Conservation (phyloP, 2,329 filamentous ascomycete species). For the Exophiala aquamarina region DNA sequence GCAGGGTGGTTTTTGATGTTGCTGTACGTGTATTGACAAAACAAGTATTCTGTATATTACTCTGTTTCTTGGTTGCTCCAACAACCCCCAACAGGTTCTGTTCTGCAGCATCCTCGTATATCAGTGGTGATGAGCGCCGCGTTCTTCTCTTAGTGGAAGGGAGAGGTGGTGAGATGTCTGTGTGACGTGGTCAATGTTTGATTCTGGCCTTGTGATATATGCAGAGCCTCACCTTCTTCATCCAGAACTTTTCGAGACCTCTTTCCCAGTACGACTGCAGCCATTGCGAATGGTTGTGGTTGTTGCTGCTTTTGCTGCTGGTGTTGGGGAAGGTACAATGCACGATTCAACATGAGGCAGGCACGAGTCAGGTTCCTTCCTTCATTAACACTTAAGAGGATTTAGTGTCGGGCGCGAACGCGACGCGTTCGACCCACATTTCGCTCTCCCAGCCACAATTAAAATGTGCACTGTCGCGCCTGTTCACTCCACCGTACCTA, state of each 20-base stretch:
- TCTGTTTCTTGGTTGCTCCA: constrained; percentile 1
- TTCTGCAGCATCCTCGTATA: constrained; percentile 35
- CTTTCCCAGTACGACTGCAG: constrained; percentile 42
- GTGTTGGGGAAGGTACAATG: constrained; percentile 17
- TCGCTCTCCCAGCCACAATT: constrained; percentile 5
- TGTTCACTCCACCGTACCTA: constrained; percentile 11
- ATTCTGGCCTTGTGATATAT: constrained; percentile 8
- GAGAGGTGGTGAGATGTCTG: constrained; percentile 21
- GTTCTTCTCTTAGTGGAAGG: constrained; percentile 47
- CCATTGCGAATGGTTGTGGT: constrained; percentile 31
- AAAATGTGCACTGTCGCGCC: no score
- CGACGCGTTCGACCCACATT: constrained; percentile 5
- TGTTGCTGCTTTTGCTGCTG: constrained; percentile 38
- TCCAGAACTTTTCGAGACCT: constrained; percentile 40
- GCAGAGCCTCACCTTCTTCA: constrained; percentile 36
- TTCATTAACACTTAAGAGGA: neutral
- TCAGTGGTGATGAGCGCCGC: constrained; percentile 41
- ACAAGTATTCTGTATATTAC: constrained; percentile 29
- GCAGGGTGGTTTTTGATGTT: constrained; percentile 48
- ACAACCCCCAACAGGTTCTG: constrained; percentile 14
- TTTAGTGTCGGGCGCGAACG: no score
- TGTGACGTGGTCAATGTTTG: constrained; percentile 1
- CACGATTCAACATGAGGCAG: constrained; percentile 16
- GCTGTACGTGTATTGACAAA: constrained; percentile 39
- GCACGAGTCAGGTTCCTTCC: constrained; percentile 13